Evolutionary conservation across 1,284 basidiomycete species (phyloP), one percentile per base, ranked within the genome.

Genomic region (Moesziomyces globuligerus): DNA sequence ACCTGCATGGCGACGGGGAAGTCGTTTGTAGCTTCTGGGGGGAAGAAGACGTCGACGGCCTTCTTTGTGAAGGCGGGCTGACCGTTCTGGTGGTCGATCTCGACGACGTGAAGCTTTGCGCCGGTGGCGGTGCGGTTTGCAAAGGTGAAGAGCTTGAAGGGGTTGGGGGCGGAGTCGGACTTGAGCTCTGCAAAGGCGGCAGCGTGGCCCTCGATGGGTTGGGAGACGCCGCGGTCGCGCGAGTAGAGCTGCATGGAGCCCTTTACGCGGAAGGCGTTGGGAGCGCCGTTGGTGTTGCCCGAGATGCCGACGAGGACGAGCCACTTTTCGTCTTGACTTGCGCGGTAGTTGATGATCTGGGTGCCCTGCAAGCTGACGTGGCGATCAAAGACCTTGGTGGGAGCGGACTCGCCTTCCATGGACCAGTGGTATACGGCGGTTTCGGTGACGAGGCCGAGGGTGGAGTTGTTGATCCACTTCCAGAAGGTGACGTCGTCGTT

Each of bases 1-100:
- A 98, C 93, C 83, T 99, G 96, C 92, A 99, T 98, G 26, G 95
- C 93, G 38, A 99, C 96, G n/a, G 96, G 96, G 87, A 99, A 99
- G 83, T 99, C 96, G 83, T 94, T 97, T 43, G 91, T 91, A 4
- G 96, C 96, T 83, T 99, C 96, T 1, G 94, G 90, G 53, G 96
- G 96, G 89, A 98, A 99, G 86, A 97, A 99, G 49, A 99, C 95
- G 78, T 99, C 96, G 71, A 98, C 94, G 15, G 93, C 93, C 85
- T 98, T 98, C 87, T 99, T 99, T 40, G 89, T 87, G 86, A 97
- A 99, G 7, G 90, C 89, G n/a, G 94, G 91, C 82, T 97, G 92
- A n/a, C 93, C 90, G 21, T 92, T 89, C 70, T 91, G 88, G 84
- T 98, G 95, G 83, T 98, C 96, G 79, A 99, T 96, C 85, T 99